phyloP scores from a whole-genome alignment of 2,329 filamentous ascomycete genomes.

The Tolypocladium amazonense region DNA sequence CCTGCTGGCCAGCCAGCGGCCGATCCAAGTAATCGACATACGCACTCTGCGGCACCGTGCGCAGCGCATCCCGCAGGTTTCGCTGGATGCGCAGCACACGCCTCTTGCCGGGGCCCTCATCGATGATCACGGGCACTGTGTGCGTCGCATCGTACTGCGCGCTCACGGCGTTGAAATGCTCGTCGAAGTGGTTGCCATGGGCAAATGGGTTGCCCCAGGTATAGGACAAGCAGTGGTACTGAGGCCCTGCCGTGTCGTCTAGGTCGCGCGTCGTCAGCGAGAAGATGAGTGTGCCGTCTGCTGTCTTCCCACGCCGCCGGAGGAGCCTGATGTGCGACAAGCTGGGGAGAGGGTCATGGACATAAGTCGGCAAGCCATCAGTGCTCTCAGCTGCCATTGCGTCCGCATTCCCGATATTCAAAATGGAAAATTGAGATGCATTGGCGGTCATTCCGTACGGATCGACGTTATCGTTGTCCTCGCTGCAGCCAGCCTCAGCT shows the following conservation, averaged over 20 bases:
- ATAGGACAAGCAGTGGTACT: conserved; percentile 13
- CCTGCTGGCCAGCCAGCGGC: not conserved
- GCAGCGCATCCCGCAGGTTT: conserved; percentile 11
- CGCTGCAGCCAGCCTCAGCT: not conserved
- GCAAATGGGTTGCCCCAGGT: conserved; percentile 15
- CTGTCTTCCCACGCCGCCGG: not conserved
- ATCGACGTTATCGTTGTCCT: not conserved
- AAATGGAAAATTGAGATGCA: not conserved
- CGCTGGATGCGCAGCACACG: conserved; percentile 9
- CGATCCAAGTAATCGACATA: conserved; percentile 5
- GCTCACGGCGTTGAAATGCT: conserved; percentile 6
- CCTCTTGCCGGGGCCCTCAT: conserved; percentile 1
- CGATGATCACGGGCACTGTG: conserved; percentile 6
- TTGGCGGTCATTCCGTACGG: not conserved
- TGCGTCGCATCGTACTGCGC: conserved; percentile 6
- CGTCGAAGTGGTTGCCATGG: conserved; percentile 8
- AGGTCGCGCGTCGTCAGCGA: conserved; percentile 7
- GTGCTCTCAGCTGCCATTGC: not conserved
- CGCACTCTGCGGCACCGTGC: conserved; percentile 4
- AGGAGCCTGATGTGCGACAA: conserved; percentile 8
- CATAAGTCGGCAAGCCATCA: not conserved
- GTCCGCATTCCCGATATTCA: not conserved
- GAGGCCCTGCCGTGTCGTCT: conserved; percentile 2
- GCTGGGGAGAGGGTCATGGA: conserved; percentile 4
- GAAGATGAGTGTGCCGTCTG: conserved; percentile 8